Evolutionary conservation across 805 yeast species (phyloP), one percentile per base, ranked within the genome.

Genomic region (Saccharomycopsis fermentans): DNA sequence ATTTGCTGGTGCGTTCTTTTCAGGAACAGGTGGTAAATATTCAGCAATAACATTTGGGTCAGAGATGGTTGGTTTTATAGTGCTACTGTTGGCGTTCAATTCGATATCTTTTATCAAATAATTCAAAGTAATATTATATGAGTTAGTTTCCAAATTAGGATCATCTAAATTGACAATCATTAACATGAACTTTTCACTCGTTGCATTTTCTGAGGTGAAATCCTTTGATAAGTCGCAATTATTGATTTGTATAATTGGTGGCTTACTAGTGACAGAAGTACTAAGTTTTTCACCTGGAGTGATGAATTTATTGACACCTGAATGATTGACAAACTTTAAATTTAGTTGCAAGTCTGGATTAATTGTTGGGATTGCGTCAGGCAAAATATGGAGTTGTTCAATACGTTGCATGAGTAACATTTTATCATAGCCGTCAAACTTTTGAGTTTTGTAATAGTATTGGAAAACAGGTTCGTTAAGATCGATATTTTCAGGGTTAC

Each of bases 281-380:
- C 96, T 86, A 60, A 92, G 73, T 11, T 81, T 65, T 27, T 76
- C 74, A 52, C 98, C 98, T 16, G 97, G 96, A 61, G 80, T 86
- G 54, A 90, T 71, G 87, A 87, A 83, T 63, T 77, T 81, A 64
- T 79, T 78, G 47, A 86, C 78, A 59, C 79, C 77, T 4, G 81
- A 75, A 62, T 82, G 82, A 67, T 84, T 87, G 4, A 90, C 84
- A 68, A 91, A 91, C 71, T 82, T 83, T 52, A 94, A 67, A 52
- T 80, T 76, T 5, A 92, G 87, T 56, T 87, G 90, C 17, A 81
- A 92, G 62, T 77, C 73, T 19, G 98, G 98, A 9, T 80, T 84
- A 59, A 94, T 71, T 1, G 97, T 90, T 29, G 97, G 94, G 70
- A 94, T 69, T 2, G 98, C 91, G 69, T 94, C 99, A 16, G 99